Evolutionary conservation across 192 early-diverging fungal species (phyloP).

Genomic region (Linderina pennispora): DNA sequence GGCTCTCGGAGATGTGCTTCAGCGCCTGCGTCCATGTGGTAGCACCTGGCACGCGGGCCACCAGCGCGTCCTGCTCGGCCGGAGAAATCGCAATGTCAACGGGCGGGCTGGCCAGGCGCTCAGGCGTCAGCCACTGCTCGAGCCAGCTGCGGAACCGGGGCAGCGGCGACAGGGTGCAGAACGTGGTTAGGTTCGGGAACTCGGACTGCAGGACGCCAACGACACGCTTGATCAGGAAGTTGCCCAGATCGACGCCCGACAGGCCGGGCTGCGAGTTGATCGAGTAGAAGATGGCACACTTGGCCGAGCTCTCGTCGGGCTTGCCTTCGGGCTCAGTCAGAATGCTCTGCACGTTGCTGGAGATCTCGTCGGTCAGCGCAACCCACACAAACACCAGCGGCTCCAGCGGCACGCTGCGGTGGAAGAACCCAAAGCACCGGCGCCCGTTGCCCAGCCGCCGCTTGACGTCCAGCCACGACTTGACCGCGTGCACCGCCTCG

Average conservation of each 20-base stretch:
- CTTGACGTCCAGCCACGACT: constrained; percentile 75
- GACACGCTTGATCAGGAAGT: constrained; percentile 85
- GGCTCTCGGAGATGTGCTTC: constrained; percentile 28
- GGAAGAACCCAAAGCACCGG: constrained; percentile 82
- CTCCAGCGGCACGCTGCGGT: constrained; percentile 66
- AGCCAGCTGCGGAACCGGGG: constrained; percentile 86
- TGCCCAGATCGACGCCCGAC: constrained; percentile 85
- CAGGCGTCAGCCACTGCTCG: constrained; percentile 33
- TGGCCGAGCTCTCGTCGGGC: constrained; percentile 40
- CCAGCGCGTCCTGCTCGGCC: constrained; percentile 3
- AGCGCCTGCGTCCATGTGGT: constrained; percentile 36
- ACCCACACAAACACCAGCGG: constrained; percentile 90
- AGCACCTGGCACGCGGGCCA: constrained; percentile 12
- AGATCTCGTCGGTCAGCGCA: constrained; percentile 59
- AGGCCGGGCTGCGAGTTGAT: constrained; percentile 86
- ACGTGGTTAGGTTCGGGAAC: constrained; percentile 66
- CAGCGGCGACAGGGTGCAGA: constrained; percentile 87
- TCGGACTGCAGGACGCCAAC: constrained; percentile 69
- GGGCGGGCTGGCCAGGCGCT: constrained; percentile 15
- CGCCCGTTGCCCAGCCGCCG: constrained; percentile 66
- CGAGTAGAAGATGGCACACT: constrained; percentile 87
- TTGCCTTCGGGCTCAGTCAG: constrained; percentile 49
- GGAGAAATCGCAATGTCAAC: constrained; percentile 2
- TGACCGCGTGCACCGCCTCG: constrained; percentile 87
- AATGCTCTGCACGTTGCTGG: constrained; percentile 63